Base-by-base conservation (phyloP, 2,329 filamentous ascomycete species). In the Penicillium sclerotiorum region DNA sequence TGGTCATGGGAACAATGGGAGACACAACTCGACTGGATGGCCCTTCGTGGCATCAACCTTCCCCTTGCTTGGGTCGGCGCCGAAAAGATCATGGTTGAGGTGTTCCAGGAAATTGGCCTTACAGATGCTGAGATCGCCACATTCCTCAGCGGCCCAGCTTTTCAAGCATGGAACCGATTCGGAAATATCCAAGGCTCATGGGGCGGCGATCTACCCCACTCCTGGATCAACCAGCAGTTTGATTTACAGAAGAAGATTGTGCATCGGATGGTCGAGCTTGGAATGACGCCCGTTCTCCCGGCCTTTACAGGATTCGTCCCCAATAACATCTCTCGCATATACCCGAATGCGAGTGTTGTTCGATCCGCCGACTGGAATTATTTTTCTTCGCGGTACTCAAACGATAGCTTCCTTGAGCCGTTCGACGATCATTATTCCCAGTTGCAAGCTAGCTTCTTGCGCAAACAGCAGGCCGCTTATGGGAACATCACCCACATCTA, bases 1-100 rank as follows among this genome's bases (percentile, higher is more conserved):
- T 81, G 77, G 76, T 65, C 63, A n/a, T 81, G 77, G 78, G 65
- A 75, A 30, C 78, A 81, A 38, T 81, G 78, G 78, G 77, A 81
- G 59, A 62, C 72, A 2, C 67, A 80, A 52, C 70, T 81, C 5
- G 78, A 80, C 59, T 81, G 78, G 78, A 67, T 80, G 47, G 77
- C 78, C 5, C 68, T 80, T 3, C 73, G 73, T n/a, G 78, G 77
- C 28, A 64, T 80, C 40, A 80, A 81, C 50, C 62, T 81, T 4
- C 75, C 77, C 3, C 68, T 81, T 2, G 78, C 78, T 3, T 81
- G 78, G 78, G 73, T 77, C 4, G 78, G 78, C 5, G 70, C 73
- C 9, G 78, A 81, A 52, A 79, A 79, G 61, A 74, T 79, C 42
- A 68, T 80, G 8, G 57, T 78, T 4, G 74, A 80, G 7, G 71